Base-by-base conservation (phyloP, 805 yeast genomes). In the Candida easanensis region DNA sequence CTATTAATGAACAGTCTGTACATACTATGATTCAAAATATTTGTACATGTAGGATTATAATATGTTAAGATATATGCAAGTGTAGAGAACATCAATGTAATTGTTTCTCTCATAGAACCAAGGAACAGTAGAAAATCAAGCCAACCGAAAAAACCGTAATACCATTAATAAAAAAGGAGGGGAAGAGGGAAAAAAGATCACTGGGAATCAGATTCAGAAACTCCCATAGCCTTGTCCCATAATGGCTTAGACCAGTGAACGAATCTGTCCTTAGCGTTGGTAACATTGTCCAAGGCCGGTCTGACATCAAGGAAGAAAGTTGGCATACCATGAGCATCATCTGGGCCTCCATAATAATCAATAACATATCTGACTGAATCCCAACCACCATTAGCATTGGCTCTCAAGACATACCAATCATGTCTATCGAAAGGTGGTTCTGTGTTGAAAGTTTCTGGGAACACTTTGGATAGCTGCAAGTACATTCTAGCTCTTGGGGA, bases 341-440 rank as follows among this genome's bases (percentile, higher is more conserved):
- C 97, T 5, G 96, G 96, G 3, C 96, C 97, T n/a, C 88, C 80
- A 62, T 93, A 93, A 63, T 91, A 93, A 63, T 93, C 99, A 56
- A 93, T 89, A 23, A 93, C 95, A 56, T 93, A 93, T 49, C 99
- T 76, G 17, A 93, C 89, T 53, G 81, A 69, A 39, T 73, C 69
- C 86, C 90, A 85, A 9, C 66, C 66, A 16, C 51, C 56, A n/a
- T 61, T 52, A 2, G 64, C 66, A 42, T 64, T 69, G 11, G 79
- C 71, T 57, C 99, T 76, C 53, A 91, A 71, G 5, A 93, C 96
- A 3, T 95, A 85, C 99, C 99, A 93, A 67, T 93, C 99, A 58
- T 93, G 99, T 63, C 99, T 80, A 64, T 93, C 99, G 58, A 93
- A 93, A 6, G 99, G 99, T 4, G 95, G 88, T 50, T 84, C 84